Base-by-base conservation (phyloP, 495 filamentous ascomycete species). In the Annulohypoxylon bovei region DNA sequence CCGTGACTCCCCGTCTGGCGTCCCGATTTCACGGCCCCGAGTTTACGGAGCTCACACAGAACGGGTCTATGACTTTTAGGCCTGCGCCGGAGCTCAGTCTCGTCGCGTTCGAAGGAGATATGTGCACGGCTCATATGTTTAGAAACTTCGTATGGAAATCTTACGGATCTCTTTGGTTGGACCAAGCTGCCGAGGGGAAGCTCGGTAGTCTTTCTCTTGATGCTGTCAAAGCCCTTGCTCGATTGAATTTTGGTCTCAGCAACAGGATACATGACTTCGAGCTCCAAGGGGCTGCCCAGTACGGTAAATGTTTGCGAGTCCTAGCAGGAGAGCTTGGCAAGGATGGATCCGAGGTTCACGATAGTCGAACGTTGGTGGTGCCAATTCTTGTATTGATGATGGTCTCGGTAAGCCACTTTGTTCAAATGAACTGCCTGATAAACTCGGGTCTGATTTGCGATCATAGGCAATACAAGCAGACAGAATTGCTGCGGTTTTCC, bases 301-400 rank as follows among this genome's bases (percentile, higher is more conserved):
- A 74, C 28, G 71, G 71, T 14, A 67, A 46, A 44, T 74, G 71
- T 22, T 46, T 74, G 22, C 58, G 71, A 25, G 56, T 65, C n/a
- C 53, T 74, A 16, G 62, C 68, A 12, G 63, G 62, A 33, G 67
- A 67, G 27, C 67, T 74, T 39, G 59, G 64, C 3, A 60, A 58
- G 25, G 59, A 67, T 46, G 39, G 23, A 5, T 46, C 54, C 5
- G 52, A 44, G 14, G 58, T 23, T 22, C 53, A 56, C 6, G 58
- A 65, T 14, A 70, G 42, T 7, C 63, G 46, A 35, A 59, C 37
- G 47, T 46, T 74, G n/a, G 28, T 74, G 23, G 71, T 71, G 20
- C 71, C 71, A 27, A 71, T 74, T 30, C 68, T 74, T 3, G 67
- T 74, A 4, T 40, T 74, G 12, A 64, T 74, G 62, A 74, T 74